Evolutionary conservation across 108 stramenopile genomes (phyloP), one percentile per base, ranked within the genome.

Genomic region (Fragilaria crotonensis): DNA sequence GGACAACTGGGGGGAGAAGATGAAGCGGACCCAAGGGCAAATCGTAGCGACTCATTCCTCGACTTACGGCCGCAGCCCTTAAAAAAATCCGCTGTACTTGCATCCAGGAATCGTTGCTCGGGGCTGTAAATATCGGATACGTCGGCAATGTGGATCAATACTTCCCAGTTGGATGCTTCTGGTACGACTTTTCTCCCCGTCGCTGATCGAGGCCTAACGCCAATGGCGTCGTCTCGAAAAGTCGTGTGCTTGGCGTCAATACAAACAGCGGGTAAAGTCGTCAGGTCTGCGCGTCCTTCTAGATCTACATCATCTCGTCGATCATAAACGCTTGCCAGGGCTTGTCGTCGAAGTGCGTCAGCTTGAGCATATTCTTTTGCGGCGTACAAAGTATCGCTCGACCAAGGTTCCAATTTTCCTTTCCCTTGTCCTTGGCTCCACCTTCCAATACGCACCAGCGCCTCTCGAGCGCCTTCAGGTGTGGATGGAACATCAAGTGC

Each of bases 181-280:
- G 60, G 49, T 3, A 66, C 57, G 0, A 83, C 79, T 55, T 73
- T 72, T 33, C 87, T 71, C 11, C 87, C 83, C 1, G 87, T 89
- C 0, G 65, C 58, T 5, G 82, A 63, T 52, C 92, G 71, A 25
- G 70, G 72, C 33, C 88, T 72, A 45, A 94, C 60, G 17, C 92
- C 92, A 64, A 94, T 73, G 30, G 83, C 77, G 68, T 94, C 92
- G 61, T 94, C 93, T 30, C 89, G 85, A 61, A 94, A 94, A 2
- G 81, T 49, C 0, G 87, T 65, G 36, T 79, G 61, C 45, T 79
- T 59, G 17, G 87, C 83, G 71, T 94, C 93, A 20, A 94, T 60
- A 47, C 84, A 88, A 45, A 94, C 61, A 52, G 75, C 75, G n/a
- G 89, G 89, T 9, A 90, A 58, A 1, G 48, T 32, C 4, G 87